Evolutionary conservation across 2,329 filamentous ascomycete species (phyloP), one percentile per base, ranked within the genome.

Genomic region (Pyrenochaeta sp.): DNA sequence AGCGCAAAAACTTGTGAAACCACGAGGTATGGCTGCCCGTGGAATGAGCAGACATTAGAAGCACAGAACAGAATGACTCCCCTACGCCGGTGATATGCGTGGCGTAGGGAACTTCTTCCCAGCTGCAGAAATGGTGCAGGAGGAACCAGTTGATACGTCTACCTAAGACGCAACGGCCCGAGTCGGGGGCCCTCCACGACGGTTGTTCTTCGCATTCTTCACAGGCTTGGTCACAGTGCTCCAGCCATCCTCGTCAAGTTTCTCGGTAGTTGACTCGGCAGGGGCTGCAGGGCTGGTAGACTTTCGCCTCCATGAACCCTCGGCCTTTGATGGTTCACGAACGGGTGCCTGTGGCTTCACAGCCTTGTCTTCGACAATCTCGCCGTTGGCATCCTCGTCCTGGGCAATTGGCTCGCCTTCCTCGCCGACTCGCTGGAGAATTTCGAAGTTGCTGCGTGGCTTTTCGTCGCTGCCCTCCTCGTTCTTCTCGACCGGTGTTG

Each of bases 311-410:
- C 72, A 62, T 54, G 77, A 55, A 64, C 63, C 65, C 41, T 67
- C 67, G 20, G 61, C 50, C 47, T 69, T 69, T 55, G 72, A 61
- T 13, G 75, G 68, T 17, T 79, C 73, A 35, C 72, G 71, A 28
- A 78, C 74, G 35, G 80, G 69, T 60, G 84, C 79, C 59, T 82
- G 79, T 19, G 82, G 76, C 69, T 82, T 81, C 48, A 77, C 74
- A 22, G 73, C 74, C 67, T 82, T 81, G 68, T 81, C 74, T 22
- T 74, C 73, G 36, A 78, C 73, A 41, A 77, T 76, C 35, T 74
- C 68, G 32, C 75, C 74, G 51, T 81, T 77, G 27, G 81, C 79
- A 41, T 76, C 57, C 26, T 73, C 72, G 31, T 77, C 74, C 31
- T 73, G 69, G 22, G 73, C 65, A 24, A 76, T 73, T 41, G 63